Percentiles rank a stretch among this genome's conserved stretches.
These are phyloP conservation scores for Coniella vitis DNA, from an alignment of 2,329 filamentous ascomycete genomes.

Conservation along the genomic window DNA sequence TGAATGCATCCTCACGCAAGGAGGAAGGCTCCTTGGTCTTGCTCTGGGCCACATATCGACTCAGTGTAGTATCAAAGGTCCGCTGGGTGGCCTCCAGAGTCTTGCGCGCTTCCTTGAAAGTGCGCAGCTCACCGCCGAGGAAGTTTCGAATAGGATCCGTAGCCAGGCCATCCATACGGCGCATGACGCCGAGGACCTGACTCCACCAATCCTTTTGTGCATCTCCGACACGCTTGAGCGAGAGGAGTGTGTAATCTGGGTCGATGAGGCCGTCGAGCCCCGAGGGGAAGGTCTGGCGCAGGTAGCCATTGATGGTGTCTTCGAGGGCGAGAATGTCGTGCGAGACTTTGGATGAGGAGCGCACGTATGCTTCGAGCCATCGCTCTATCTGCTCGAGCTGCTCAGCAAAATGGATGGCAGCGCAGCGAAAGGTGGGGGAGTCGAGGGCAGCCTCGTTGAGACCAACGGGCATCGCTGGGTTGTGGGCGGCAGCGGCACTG, in stretches of 20 bases:
- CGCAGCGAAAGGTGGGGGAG: slow-evolving; percentile 89
- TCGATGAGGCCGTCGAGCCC: slow-evolving; percentile 82
- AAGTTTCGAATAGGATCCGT: slow-evolving; percentile 79
- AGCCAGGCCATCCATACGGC: slow-evolving; percentile 68
- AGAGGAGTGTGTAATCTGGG: slow-evolving; percentile 88
- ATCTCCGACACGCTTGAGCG: slow-evolving; percentile 78
- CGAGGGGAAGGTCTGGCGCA: slow-evolving; percentile 63
- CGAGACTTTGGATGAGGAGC: slow-evolving; percentile 47
- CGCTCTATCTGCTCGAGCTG: slow-evolving; percentile 86
- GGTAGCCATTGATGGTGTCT: slow-evolving; percentile 67
- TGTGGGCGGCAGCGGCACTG: neutral
- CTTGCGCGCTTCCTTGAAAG: slow-evolving; percentile 79
- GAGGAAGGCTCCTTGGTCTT: slow-evolving; percentile 93
- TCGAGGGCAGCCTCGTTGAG: slow-evolving; percentile 94
- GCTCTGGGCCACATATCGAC: slow-evolving; percentile 75
- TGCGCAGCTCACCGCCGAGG: slow-evolving; percentile 68
- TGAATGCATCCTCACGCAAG: slow-evolving; percentile 89
- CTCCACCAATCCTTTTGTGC: slow-evolving; percentile 84
- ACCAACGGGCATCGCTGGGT: slow-evolving; percentile 60
- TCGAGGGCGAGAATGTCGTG: slow-evolving; percentile 69
- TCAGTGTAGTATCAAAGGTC: slow-evolving; percentile 72
- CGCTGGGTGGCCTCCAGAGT: slow-evolving; percentile 74
- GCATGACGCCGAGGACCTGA: slow-evolving; percentile 64
- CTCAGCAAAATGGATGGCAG: slow-evolving; percentile 78
- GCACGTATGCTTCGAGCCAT: slow-evolving; percentile 69